phyloP scores from a whole-genome alignment of 495 filamentous ascomycete species.

The Neurospora intermedia region DNA sequence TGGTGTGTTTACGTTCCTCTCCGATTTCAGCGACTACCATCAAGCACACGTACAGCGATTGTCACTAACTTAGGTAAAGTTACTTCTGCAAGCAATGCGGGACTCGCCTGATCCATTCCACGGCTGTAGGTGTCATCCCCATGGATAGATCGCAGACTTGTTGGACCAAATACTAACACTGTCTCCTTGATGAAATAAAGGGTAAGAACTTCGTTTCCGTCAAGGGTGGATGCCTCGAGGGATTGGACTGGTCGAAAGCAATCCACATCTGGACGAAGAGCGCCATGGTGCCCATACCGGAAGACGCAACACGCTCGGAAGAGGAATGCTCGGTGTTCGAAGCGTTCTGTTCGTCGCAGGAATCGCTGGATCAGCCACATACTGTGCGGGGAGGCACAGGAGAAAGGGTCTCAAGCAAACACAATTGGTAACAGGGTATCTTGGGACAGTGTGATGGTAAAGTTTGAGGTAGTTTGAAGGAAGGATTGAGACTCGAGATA shows the following conservation, averaged over 20 bases:
- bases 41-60: not conserved
- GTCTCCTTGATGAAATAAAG: constrained; percentile 14
- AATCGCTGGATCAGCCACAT: constrained; percentile 30
- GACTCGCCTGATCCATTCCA: constrained; percentile 45
- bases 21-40: not conserved
- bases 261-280: constrained; percentile 52
- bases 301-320: constrained; percentile 39
- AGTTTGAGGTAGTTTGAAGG: not conserved
- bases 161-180: not conserved
- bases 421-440: not conserved
- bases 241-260: constrained; percentile 42
- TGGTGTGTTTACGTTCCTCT: constrained; percentile 21
- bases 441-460: not conserved
- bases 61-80: constrained; percentile 11
- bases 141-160: not conserved
- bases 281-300: constrained; percentile 53
- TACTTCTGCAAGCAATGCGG: constrained; percentile 54
- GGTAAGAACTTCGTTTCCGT: constrained; percentile 44
- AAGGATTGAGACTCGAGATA: not conserved
- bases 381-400: constrained; percentile 14
- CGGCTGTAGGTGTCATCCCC: constrained; percentile 24
- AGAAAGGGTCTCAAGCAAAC: not conserved
- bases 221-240: constrained; percentile 52
- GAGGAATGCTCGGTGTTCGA: constrained; percentile 29
- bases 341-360: constrained; percentile 24